Evolutionary conservation across 1,284 basidiomycete species (phyloP).

Genomic region (Sporisorium iseilematis-ciliati): DNA sequence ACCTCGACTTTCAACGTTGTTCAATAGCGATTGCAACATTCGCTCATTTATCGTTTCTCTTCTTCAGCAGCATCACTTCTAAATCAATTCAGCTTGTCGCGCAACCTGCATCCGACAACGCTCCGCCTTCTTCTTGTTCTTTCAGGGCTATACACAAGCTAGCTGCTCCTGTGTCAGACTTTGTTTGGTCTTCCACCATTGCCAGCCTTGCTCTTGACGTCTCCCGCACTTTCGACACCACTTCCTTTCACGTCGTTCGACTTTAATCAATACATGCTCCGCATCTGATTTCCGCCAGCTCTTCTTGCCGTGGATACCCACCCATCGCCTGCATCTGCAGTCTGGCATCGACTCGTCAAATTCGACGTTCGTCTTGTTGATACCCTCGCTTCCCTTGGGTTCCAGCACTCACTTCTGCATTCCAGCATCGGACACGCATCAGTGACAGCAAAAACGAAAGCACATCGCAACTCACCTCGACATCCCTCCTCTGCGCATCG

Average conservation of each 20-base stretch:
- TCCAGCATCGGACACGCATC: not conserved
- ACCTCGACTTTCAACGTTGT: constrained; percentile 6
- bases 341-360: constrained; percentile 12
- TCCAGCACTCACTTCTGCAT: not conserved
- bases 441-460: not conserved
- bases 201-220: not conserved
- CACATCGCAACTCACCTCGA: not conserved
- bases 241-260: constrained; percentile 2
- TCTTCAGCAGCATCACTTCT: constrained; percentile 11
- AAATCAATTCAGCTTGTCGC: not conserved
- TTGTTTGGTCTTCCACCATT: not conserved
- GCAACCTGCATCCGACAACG: constrained; percentile 1
- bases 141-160: not conserved
- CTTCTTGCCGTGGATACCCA: constrained; percentile 15
- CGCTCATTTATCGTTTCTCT: constrained; percentile 19
- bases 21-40: constrained; percentile 20
- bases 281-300: constrained; percentile 21
- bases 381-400: not conserved
- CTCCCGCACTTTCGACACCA: not conserved
- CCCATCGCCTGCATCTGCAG: constrained; percentile 19
- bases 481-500: not conserved
- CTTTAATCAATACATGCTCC: constrained; percentile 28
- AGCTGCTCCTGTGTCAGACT: constrained; percentile 9
- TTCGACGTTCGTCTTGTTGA: not conserved
- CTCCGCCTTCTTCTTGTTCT: not conserved